These are phyloP conservation scores for Chytriomyces sp. DNA, from an alignment of 192 early-diverging fungal genomes.

Conservation along the genomic window DNA sequence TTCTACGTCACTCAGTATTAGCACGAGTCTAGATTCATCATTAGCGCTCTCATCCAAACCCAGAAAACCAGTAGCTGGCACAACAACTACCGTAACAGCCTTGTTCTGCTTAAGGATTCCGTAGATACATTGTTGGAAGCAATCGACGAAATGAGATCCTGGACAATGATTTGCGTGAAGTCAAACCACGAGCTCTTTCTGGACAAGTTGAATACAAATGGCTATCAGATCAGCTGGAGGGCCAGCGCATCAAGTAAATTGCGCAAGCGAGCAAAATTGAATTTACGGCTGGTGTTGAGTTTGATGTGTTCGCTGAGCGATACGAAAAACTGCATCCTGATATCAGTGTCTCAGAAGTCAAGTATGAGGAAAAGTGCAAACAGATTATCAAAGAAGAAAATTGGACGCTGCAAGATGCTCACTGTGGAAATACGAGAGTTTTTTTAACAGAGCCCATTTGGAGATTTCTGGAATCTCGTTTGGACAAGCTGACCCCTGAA, in stretches of 20 bases:
- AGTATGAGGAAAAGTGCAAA: constrained; percentile 2
- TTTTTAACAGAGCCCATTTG: constrained; percentile 76
- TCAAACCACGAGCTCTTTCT: constrained; percentile 67
- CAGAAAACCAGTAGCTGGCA: background rate
- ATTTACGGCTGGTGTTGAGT: constrained; percentile 71
- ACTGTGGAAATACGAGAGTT: constrained; percentile 50
- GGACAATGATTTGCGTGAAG: constrained; percentile 47
- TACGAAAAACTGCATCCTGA: constrained; percentile 48
- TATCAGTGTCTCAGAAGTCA: background rate
- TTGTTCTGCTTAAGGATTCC: constrained; percentile 16
- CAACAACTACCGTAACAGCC: background rate
- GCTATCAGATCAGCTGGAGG: constrained; percentile 69
- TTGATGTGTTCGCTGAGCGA: constrained; percentile 71
- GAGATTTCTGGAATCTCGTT: constrained; percentile 78
- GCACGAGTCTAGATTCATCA: constrained; percentile 8
- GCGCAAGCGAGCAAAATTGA: constrained; percentile 61
- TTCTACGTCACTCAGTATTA: background rate
- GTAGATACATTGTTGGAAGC: constrained; percentile 31
- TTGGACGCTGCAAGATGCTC: constrained; percentile 30
- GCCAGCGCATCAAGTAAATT: constrained; percentile 68
- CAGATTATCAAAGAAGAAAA: constrained; percentile 22
- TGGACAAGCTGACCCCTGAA: constrained; percentile 57
- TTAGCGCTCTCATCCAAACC: background rate
- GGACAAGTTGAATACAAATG: constrained; percentile 62
- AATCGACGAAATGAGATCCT: constrained; percentile 28